A percentile compares a stretch with the other conserved stretches of the same genome.
Conservation (phyloP, 495 filamentous ascomycete species). For the Pyronema domesticum region DNA sequence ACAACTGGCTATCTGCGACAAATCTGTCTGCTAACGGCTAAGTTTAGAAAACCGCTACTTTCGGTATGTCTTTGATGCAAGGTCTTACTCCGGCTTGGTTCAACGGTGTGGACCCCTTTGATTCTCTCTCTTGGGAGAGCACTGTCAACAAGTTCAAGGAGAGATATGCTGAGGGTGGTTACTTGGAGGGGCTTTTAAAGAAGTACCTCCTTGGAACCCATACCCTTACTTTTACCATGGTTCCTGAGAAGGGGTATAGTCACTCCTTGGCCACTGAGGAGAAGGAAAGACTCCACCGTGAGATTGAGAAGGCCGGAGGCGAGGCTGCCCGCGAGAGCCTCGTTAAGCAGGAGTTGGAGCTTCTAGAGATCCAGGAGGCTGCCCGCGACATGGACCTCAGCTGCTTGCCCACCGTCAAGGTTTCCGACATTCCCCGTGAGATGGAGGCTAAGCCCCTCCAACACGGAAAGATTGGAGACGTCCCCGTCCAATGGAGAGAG, state of each 20-base stretch:
- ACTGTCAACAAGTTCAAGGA: slow-evolving; percentile 64
- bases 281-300: slow-evolving; percentile 41
- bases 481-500: slow-evolving; percentile 73
- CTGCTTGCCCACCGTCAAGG: slow-evolving; percentile 70
- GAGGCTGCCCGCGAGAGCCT: slow-evolving; percentile 52
- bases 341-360: slow-evolving; percentile 55
- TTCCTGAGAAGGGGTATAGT: slow-evolving; percentile 55
- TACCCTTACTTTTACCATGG: slow-evolving; percentile 87
- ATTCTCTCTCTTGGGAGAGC: slow-evolving; percentile 76
- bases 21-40: not conserved
- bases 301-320: slow-evolving; percentile 48
- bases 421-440: slow-evolving; percentile 68
- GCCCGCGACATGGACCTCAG: slow-evolving; percentile 67
- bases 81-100: slow-evolving; percentile 82
- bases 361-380: slow-evolving; percentile 64
- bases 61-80: slow-evolving; percentile 80
- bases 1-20: not conserved
- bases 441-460: slow-evolving; percentile 53
- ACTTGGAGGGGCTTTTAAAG: slow-evolving; percentile 68
- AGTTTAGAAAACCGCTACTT: slow-evolving; percentile 60
- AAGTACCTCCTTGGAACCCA: slow-evolving; percentile 80
- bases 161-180: slow-evolving; percentile 40
- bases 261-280: slow-evolving; percentile 65
- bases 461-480: slow-evolving; percentile 44
- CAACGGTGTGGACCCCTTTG: slow-evolving; percentile 81